Percentiles rank a stretch among this genome's conserved stretches.
Evolutionary conservation across 371 early-diverging fungal genomes (phyloP).

Genomic region (Syncephalis plumigaleata): DNA sequence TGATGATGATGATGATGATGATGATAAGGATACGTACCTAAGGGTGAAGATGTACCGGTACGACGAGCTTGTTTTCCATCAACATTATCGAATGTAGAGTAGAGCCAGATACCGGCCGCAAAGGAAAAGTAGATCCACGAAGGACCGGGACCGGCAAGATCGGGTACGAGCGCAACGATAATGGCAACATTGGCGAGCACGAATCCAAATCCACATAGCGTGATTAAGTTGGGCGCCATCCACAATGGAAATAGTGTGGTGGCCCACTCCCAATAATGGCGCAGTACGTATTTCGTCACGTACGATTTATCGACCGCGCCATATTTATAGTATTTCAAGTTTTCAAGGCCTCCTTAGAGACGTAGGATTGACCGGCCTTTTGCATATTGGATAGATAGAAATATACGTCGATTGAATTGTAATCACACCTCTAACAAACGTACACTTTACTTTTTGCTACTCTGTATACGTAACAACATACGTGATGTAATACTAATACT

Average conservation of each 20-base stretch:
- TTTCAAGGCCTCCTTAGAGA: constrained; percentile 7
- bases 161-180: constrained; percentile 47
- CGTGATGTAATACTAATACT: no score
- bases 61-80: constrained; percentile 97
- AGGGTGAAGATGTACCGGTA: constrained; percentile 81
- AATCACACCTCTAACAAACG: no score
- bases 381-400: no score
- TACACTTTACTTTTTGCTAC: no score
- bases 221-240: constrained; percentile 96
- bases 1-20: no score
- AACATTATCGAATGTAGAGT: constrained; percentile 93
- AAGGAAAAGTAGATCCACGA: constrained; percentile 71
- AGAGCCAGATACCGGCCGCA: constrained; percentile 79
- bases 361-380: background rate
- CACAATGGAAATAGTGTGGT: constrained; percentile 74
- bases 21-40: no score
- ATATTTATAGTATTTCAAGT: constrained; percentile 69
- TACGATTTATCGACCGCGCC: constrained; percentile 74
- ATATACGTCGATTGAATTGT: no score
- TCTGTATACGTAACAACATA: no score
- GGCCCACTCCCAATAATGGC: constrained; percentile 85
- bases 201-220: constrained; percentile 81
- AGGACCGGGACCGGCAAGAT: constrained; percentile 56
- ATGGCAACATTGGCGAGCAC: constrained; percentile 57
- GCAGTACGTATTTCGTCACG: constrained; percentile 65